Base-by-base conservation (phyloP, 805 yeast species). In the Sungouiozyma intestinalis region DNA sequence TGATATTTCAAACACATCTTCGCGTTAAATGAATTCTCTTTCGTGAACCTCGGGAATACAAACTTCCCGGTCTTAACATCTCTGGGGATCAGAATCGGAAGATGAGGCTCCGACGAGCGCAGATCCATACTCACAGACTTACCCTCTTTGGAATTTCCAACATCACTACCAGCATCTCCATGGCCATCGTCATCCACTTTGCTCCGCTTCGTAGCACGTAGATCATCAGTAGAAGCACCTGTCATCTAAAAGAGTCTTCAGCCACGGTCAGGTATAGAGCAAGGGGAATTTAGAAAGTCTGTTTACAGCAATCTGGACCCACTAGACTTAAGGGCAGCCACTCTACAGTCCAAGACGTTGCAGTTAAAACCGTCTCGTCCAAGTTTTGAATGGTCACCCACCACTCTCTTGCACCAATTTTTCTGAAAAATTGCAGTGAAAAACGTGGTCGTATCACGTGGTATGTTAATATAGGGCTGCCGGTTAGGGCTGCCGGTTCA, bases 1-100 rank as follows among this genome's bases (percentile, higher is more conserved):
- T 74, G 58, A 6, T 63, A 57, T 51, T 81, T 81, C 40, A 87
- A 60, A 52, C 54, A 76, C 38, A 67, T 64, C 41, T 81, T 65
- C 1, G 77, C 75, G 39, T 66, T 67, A 14, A 68, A 57, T 13
- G 73, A 63, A 33, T 67, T 67, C 33, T 69, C 72, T 38, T 67
- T 69, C 1, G 73, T 61, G 19, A 65, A 56, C 3, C 46, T 42
- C 1, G 73, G 73, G 15, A 64, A 48, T 3, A 53, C 46, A 53
- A 63, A 66, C 44, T 59, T 60, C 2, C 64, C 64, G 0, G 55
- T 54, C 2, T 15, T 24, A 13, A 44, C 39, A 40, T 57, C 52
- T 40, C 45, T 52, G 19, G 62, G 55, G 9, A 66, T 48, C 4
- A 21, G 40, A 29, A 48, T 42, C 7, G 48, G 48, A 21, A 48